These are phyloP conservation scores for Gynandropsis gynandra DNA, from an alignment of 345 rosid genomes.

Conservation along the genomic window DNA sequence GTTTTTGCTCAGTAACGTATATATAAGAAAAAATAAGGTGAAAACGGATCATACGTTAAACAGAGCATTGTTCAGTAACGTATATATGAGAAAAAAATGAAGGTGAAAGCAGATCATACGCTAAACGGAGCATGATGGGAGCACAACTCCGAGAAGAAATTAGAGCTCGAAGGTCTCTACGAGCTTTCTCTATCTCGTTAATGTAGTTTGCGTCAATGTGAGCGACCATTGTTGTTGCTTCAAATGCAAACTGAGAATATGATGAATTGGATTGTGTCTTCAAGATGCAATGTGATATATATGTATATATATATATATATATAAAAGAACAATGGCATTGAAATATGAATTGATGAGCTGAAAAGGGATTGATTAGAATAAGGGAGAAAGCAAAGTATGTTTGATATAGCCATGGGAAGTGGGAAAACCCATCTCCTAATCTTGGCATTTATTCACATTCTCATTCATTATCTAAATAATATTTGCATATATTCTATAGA, in stretches of 20 bases:
- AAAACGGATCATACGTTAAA: too few relatives aligned
- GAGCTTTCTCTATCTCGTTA: conserved; percentile 64
- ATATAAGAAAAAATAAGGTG: too few relatives aligned
- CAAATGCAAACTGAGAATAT: conserved; percentile 2
- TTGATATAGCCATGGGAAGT: background rate
- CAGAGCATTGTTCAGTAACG: too few relatives aligned
- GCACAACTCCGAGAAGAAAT: conserved; percentile 58
- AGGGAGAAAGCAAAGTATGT: conserved; percentile 25
- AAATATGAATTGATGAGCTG: conserved; percentile 17
- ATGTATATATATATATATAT: background rate
- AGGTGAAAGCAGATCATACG: conserved; percentile 35
- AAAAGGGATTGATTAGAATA: conserved; percentile 10
- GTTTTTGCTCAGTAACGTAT: too few relatives aligned
- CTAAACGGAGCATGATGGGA: conserved; percentile 87
- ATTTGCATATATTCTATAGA: too few relatives aligned
- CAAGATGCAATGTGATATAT: background rate
- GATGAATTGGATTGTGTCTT: conserved; percentile 1
- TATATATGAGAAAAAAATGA: background rate
- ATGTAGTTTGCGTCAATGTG: conserved; percentile 43
- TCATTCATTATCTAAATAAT: background rate
- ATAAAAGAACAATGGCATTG: background rate
- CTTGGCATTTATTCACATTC: conserved; percentile 20
- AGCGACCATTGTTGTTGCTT: conserved; percentile 29
- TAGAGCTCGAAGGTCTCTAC: conserved; percentile 71
- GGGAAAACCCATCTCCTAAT: conserved; percentile 18